Conservation (phyloP, 2,329 filamentous ascomycete species). For the Colletotrichum orbiculare region DNA sequence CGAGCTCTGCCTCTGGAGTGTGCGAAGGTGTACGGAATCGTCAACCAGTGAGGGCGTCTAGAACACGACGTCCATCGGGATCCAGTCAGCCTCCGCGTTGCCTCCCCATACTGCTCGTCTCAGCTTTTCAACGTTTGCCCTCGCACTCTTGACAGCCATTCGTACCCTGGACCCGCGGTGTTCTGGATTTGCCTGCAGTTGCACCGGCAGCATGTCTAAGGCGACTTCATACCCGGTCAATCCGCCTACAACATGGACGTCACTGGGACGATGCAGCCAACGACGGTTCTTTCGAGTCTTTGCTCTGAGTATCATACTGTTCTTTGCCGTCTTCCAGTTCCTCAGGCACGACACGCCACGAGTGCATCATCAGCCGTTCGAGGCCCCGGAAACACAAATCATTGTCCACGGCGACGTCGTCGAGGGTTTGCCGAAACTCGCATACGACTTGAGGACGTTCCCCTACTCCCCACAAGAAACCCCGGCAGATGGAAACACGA, state of each 20-base stretch:
- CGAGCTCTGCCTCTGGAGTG: too few relatives aligned
- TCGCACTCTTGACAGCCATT: slow-evolving; percentile 21
- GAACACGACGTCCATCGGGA: too few relatives aligned
- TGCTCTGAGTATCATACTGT: slow-evolving; percentile 13
- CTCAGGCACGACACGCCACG: slow-evolving; percentile 16
- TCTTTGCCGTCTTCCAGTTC: slow-evolving; percentile 13
- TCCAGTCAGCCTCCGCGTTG: too few relatives aligned
- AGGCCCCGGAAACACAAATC: slow-evolving; percentile 24
- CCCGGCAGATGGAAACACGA: not conserved
- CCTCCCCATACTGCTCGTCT: slow-evolving; percentile 9
- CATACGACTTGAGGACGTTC: slow-evolving; percentile 40
- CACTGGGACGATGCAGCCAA: slow-evolving; percentile 20
- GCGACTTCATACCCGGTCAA: slow-evolving; percentile 8
- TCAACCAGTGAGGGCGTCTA: too few relatives aligned
- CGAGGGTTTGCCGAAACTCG: slow-evolving; percentile 14
- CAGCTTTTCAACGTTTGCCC: slow-evolving; percentile 24
- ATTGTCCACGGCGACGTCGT: slow-evolving; percentile 34
- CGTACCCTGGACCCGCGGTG: not conserved
- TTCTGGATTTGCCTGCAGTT: not conserved
- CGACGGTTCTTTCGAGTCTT: slow-evolving; percentile 25
- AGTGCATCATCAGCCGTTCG: slow-evolving; percentile 30
- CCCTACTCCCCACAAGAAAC: slow-evolving; percentile 40
- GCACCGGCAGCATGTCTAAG: slow-evolving; percentile 17
- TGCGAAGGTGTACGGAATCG: too few relatives aligned
- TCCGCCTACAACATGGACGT: slow-evolving; percentile 15